A percentile compares a stretch with the other conserved stretches of the same genome.
Evolutionary conservation across 2,329 filamentous ascomycete species (phyloP).

Genomic region (Malbranchea zuffiana): DNA sequence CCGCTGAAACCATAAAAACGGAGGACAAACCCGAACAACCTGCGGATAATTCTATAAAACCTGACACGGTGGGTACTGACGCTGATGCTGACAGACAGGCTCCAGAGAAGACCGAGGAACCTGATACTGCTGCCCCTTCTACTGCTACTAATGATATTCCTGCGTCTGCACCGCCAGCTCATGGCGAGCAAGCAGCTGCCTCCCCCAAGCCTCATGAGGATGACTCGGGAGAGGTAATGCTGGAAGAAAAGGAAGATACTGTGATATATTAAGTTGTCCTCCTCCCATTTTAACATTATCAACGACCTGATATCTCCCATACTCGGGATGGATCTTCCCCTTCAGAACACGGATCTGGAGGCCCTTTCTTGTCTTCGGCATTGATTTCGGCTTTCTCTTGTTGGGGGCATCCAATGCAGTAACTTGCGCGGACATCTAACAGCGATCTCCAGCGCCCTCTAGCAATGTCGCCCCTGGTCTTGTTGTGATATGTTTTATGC

Average conservation of each 20-base stretch:
- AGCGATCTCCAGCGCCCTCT: no score
- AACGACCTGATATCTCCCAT: no score
- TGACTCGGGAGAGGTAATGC: conserved; percentile 63
- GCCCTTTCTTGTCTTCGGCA: no score
- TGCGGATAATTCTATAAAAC: conserved; percentile 13
- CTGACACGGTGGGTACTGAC: conserved; percentile 21
- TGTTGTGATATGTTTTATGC: no score
- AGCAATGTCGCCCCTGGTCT: no score
- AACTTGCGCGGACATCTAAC: no score
- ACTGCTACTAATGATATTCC: conserved; percentile 22
- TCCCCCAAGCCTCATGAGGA: conserved; percentile 46
- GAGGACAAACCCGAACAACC: conserved; percentile 33
- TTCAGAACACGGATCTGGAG: no score
- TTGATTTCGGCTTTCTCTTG: no score
- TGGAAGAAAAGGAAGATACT: conserved; percentile 78
- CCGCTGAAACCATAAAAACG: conserved; percentile 25
- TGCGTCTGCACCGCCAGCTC: conserved; percentile 31
- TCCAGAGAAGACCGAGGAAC: no score
- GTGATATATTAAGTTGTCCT: conserved; percentile 60
- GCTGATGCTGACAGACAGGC: conserved; percentile 10
- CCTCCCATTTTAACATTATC: not conserved
- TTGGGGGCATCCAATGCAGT: no score
- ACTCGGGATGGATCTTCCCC: no score
- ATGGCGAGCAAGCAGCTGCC: conserved; percentile 26
- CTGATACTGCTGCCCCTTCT: conserved; percentile 10